These are phyloP conservation scores for Pseudotsuga menziesii DNA, from an alignment of 75 land plant genomes.

Conservation along the genomic window DNA sequence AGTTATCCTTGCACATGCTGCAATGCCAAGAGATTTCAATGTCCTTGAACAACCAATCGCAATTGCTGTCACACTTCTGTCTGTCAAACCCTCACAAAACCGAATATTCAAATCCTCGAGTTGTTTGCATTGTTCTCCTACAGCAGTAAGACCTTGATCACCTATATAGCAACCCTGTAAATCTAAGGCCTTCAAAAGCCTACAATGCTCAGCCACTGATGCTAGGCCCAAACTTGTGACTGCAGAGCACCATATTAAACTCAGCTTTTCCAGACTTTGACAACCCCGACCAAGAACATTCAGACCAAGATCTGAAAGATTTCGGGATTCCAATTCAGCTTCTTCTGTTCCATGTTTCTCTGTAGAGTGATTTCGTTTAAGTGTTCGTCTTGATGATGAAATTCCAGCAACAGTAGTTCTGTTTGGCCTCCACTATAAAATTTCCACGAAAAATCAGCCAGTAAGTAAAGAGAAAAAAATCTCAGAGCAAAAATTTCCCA, in stretches of 20 bases:
- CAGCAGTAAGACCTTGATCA: no score
- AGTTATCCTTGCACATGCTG: conserved; percentile 79
- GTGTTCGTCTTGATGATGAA: conserved; percentile 10
- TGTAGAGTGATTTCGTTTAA: conserved; percentile 2
- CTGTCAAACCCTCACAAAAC: conserved; percentile 83
- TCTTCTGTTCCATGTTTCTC: conserved; percentile 23
- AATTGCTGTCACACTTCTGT: conserved; percentile 52
- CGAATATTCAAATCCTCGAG: no score
- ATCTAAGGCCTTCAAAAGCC: no score
- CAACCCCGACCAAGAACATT: conserved; percentile 74
- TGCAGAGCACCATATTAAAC: no score
- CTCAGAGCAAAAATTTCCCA: no score
- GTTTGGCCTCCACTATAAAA: conserved; percentile 32
- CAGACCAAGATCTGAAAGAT: conserved; percentile 67
- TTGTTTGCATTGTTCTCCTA: no score
- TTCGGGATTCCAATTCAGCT: conserved; percentile 19
- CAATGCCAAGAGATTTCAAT: conserved; percentile 60
- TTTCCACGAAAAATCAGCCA: no score
- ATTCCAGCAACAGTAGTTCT: neutral
- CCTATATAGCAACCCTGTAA: no score
- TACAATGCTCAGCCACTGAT: no score
- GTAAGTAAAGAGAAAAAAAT: no score
- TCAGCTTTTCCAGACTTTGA: conserved; percentile 56
- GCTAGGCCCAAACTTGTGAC: no score
- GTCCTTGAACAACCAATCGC: conserved; percentile 65